phyloP scores from a whole-genome alignment of 306 rosid genomes.

The Acacia acuminata region DNA sequence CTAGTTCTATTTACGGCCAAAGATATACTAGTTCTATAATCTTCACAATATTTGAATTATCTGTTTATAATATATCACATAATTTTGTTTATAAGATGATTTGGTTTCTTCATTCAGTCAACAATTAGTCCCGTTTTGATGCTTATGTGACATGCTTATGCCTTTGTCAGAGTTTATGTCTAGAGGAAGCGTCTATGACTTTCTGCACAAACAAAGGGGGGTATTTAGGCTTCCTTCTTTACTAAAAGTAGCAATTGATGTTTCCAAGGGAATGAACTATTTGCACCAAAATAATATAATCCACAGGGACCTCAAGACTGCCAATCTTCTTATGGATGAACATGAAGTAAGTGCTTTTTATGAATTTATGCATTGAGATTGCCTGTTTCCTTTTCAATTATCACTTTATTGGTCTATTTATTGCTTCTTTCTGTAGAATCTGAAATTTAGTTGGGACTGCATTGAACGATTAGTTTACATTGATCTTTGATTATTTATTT shows the following conservation, averaged over 20 bases:
- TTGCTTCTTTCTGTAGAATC: constrained; percentile 14
- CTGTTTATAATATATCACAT: constrained; percentile 27
- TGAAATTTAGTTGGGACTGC: constrained; percentile 24
- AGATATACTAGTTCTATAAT: constrained; percentile 23
- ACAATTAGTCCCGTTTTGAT: constrained; percentile 36
- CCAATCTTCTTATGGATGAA: constrained; percentile 99
- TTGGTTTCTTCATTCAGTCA: constrained; percentile 31
- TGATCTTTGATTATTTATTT: not conserved
- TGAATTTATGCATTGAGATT: constrained; percentile 33
- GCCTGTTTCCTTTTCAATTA: constrained; percentile 16
- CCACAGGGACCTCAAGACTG: constrained; percentile 99
- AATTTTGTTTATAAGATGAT: constrained; percentile 36
- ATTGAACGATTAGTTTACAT: not conserved
- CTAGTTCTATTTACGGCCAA: not conserved
- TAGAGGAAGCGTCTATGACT: constrained; percentile 90
- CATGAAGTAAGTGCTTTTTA: constrained; percentile 68
- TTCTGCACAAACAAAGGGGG: constrained; percentile 92
- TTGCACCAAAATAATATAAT: constrained; percentile 97
- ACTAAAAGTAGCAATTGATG: constrained; percentile 89
- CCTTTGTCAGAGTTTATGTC: constrained; percentile 89
- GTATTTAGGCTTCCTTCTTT: constrained; percentile 91
- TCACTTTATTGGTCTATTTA: constrained; percentile 15
- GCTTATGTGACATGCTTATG: constrained; percentile 42
- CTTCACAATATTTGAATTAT: constrained; percentile 23
- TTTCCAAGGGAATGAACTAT: constrained; percentile 96